These are phyloP conservation scores for Rubia balearica DNA, from an alignment of 305 asterid species.

Conservation along the genomic window DNA sequence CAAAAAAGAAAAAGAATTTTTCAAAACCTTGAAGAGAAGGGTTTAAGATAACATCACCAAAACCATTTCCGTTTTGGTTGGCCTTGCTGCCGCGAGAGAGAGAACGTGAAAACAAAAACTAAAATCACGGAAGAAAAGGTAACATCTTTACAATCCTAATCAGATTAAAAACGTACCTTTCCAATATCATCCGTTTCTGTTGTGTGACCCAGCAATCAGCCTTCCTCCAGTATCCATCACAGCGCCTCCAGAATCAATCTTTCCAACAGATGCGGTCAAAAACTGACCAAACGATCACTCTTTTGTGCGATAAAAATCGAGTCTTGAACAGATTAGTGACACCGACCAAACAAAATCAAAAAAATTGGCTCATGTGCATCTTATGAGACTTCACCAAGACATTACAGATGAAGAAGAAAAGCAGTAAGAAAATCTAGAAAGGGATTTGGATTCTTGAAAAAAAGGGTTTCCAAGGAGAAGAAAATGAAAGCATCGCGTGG, in stretches of 20 bases:
- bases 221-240: constrained; percentile 79
- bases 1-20: too few relatives aligned
- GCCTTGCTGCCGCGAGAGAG: constrained; percentile 36
- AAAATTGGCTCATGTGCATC: too few relatives aligned
- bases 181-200: constrained; percentile 85
- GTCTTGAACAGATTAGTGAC: constrained; percentile 18
- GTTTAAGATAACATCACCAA: constrained; percentile 80
- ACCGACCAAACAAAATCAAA: not conserved
- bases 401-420: too few relatives aligned
- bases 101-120: constrained; percentile 26
- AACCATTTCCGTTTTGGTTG: constrained; percentile 46
- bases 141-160: not conserved
- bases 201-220: constrained; percentile 88
- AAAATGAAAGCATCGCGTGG: too few relatives aligned
- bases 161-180: constrained; percentile 30
- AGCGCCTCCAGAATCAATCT: constrained; percentile 15
- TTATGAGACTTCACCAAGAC: too few relatives aligned
- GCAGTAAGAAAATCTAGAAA: too few relatives aligned
- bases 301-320: constrained; percentile 25
- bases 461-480: too few relatives aligned
- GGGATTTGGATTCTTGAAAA: too few relatives aligned
- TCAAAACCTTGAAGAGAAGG: constrained; percentile 57
- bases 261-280: constrained; percentile 13
- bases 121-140: not conserved
- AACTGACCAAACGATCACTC: not conserved